Evolutionary conservation across 306 rosid genomes (phyloP).

Genomic region (Echinosophora koreensis): DNA sequence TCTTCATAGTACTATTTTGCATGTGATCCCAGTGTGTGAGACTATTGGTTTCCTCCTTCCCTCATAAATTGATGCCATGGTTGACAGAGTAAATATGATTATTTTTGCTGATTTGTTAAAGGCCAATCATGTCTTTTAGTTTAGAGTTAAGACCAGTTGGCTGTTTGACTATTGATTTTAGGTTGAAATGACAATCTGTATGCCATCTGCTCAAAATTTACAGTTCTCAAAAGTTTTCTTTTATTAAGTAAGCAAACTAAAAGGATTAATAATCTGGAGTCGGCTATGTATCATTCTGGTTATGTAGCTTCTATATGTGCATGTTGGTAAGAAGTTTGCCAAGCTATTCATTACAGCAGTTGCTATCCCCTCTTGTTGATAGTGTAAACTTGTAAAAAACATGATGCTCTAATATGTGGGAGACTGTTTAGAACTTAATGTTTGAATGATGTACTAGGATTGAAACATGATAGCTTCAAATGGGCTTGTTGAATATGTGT

Average conservation of each 20-base stretch:
- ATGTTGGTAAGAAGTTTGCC: conserved; percentile 4
- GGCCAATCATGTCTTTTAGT: conserved; percentile 15
- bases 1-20: conserved; percentile 6
- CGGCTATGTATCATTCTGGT: conserved; percentile 31
- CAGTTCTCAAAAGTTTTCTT: conserved; percentile 10
- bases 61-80: background rate
- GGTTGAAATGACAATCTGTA: background rate
- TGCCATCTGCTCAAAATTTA: conserved; percentile 10
- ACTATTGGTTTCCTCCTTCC: background rate
- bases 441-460: conserved; percentile 83
- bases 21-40: background rate
- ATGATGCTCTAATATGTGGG: background rate
- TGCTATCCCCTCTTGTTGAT: conserved; percentile 12
- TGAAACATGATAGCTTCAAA: background rate
- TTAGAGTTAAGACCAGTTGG: conserved; percentile 1
- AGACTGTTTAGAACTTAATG: conserved; percentile 61
- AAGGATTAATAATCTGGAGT: conserved; percentile 18
- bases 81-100: background rate
- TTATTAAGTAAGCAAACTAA: conserved; percentile 9
- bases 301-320: background rate
- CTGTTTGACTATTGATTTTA: conserved; percentile 23
- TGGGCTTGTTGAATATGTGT: conserved; percentile 12
- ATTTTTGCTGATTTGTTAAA: conserved; percentile 6
- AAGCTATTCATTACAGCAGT: background rate
- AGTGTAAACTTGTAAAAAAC: background rate